Evolutionary conservation across 2,329 filamentous ascomycete species (phyloP).

Genomic region (Venturia asperata): DNA sequence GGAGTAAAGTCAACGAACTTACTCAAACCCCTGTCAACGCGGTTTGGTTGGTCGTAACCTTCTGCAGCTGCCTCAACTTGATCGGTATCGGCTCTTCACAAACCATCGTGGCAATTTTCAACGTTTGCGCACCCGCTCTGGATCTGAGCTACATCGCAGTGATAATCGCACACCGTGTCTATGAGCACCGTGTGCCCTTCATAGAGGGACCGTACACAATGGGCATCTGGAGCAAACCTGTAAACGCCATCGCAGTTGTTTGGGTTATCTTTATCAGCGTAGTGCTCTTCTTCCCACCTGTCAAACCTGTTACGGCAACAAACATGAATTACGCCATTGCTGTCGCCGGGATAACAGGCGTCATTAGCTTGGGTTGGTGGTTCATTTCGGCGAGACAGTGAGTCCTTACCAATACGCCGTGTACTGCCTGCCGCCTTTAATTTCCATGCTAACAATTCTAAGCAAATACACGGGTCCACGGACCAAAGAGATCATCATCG

Average conservation of each 20-base stretch:
- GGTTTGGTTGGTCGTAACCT: conserved; percentile 57
- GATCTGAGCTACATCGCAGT: conserved; percentile 54
- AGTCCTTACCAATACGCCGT: conserved; percentile 20
- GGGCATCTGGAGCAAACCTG: conserved; percentile 46
- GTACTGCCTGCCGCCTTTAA: neutral
- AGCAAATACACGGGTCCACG: conserved; percentile 54
- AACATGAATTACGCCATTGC: conserved; percentile 46
- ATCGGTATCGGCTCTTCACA: conserved; percentile 46
- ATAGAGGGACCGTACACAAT: conserved; percentile 53
- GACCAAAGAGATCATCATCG: conserved; percentile 46
- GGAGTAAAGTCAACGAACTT: conserved; percentile 45
- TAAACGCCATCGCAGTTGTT: conserved; percentile 50
- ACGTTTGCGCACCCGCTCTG: conserved; percentile 40
- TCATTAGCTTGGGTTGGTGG: conserved; percentile 41
- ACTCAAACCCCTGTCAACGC: conserved; percentile 56
- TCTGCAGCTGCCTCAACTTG: conserved; percentile 46
- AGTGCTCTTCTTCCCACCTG: conserved; percentile 47
- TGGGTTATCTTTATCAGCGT: conserved; percentile 59
- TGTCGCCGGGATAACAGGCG: conserved; percentile 43
- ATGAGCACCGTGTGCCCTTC: conserved; percentile 46
- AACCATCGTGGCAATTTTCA: conserved; percentile 46
- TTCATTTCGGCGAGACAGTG: conserved; percentile 35
- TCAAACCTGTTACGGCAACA: conserved; percentile 36
- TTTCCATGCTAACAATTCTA: conserved; percentile 15
- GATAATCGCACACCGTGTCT: conserved; percentile 51